A percentile compares a stretch with the other conserved stretches of the same genome.
phyloP scores from a whole-genome alignment of 495 filamentous ascomycete species.

The Aspergillus bertholletiae region DNA sequence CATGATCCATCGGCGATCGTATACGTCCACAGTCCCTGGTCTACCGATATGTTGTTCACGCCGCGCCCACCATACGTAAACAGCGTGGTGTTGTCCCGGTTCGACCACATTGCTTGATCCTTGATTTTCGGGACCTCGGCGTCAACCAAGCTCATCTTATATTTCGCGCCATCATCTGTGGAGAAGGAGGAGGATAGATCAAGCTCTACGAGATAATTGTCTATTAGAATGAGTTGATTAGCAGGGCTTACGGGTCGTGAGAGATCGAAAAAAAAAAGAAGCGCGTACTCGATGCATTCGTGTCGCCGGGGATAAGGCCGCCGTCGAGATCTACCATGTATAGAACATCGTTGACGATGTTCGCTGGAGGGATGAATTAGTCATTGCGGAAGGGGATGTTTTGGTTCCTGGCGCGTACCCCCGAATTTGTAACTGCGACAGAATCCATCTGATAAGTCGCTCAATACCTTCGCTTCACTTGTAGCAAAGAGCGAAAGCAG shows the following conservation, averaged over 20 bases:
- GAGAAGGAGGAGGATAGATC: constrained; percentile 8
- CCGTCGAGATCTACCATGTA: constrained; percentile 15
- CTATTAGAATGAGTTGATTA: too few relatives aligned
- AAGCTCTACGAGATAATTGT: constrained; percentile 17
- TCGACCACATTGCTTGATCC: constrained; percentile 8
- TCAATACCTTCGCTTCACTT: background rate
- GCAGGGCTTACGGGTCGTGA: too few relatives aligned
- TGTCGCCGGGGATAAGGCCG: constrained; percentile 10
- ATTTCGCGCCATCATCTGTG: constrained; percentile 10
- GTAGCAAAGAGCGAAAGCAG: too few relatives aligned
- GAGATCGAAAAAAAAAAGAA: background rate
- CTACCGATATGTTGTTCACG: background rate
- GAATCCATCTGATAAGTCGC: constrained; percentile 12
- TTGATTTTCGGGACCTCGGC: constrained; percentile 3
- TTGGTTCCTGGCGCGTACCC: constrained; percentile 10
- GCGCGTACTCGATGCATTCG: constrained; percentile 3
- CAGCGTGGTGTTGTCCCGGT: constrained; percentile 6
- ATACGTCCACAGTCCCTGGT: constrained; percentile 9
- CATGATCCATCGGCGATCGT: background rate
- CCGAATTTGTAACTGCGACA: constrained; percentile 16
- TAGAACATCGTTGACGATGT: constrained; percentile 10
- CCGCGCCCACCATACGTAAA: constrained; percentile 8
- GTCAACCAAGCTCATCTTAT: constrained; percentile 12
- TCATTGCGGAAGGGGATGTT: background rate
- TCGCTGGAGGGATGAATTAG: background rate